phyloP scores from a whole-genome alignment of 1,284 basidiomycete genomes.

The Fomitopsis schrenkii region DNA sequence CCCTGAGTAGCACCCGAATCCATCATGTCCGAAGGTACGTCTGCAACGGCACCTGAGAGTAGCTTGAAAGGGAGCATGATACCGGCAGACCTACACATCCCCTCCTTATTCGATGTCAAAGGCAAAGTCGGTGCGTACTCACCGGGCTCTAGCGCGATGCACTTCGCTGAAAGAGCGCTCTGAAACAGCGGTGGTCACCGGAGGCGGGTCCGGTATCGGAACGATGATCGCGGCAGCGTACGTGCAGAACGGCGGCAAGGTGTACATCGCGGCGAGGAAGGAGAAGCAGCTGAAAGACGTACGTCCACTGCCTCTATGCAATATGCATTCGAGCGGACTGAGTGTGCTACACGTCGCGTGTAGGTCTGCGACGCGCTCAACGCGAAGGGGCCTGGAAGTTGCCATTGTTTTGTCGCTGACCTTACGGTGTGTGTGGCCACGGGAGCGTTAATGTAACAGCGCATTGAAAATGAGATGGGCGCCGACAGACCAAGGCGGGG shows the following conservation, averaged over 20 bases:
- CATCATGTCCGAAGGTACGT: background rate
- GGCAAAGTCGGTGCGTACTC: conserved; percentile 63
- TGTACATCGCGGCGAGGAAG: conserved; percentile 84
- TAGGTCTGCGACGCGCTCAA: conserved; percentile 61
- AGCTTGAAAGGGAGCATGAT: background rate
- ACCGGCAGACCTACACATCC: conserved; percentile 48
- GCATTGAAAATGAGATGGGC: background rate
- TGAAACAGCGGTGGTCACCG: conserved; percentile 68
- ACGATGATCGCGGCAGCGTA: conserved; percentile 80
- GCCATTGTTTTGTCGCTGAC: conserved; percentile 71
- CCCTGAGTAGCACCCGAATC: background rate
- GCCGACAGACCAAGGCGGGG: conserved; percentile 65
- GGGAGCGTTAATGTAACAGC: background rate
- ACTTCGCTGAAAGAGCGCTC: background rate
- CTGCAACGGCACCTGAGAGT: too few relatives aligned
- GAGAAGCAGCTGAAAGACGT: conserved; percentile 75
- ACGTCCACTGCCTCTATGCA: conserved; percentile 10
- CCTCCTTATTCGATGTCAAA: conserved; percentile 68
- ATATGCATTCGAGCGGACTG: background rate
- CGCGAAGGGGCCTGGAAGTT: conserved; percentile 52
- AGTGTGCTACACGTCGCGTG: background rate
- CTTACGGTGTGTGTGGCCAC: conserved; percentile 46
- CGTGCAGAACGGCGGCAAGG: conserved; percentile 57
- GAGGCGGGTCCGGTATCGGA: conserved; percentile 76
- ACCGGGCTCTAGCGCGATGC: background rate